These are phyloP conservation scores for Meyerozyma sp. DNA, from an alignment of 1,139 yeast genomes.

Conservation along the genomic window DNA sequence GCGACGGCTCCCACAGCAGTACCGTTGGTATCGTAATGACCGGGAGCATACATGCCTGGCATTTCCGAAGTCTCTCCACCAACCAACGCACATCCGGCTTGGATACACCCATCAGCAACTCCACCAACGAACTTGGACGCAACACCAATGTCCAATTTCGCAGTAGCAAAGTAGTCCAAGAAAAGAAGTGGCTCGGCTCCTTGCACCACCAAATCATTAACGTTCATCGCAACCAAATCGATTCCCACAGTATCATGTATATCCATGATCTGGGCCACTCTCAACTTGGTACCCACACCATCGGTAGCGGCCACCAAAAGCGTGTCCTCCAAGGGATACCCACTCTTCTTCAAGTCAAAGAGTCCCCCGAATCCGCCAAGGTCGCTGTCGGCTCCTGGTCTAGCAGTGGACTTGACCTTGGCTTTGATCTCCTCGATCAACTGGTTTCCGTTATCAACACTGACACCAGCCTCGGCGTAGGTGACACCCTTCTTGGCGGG, in stretches of 20 bases:
- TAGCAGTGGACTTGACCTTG: slow-evolving; percentile 87
- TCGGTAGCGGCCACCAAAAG: slow-evolving; percentile 95
- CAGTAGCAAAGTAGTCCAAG: slow-evolving; percentile 95
- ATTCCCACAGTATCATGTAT: slow-evolving; percentile 96
- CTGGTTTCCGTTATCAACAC: slow-evolving; percentile 90
- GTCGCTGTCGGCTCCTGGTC: slow-evolving; percentile 96
- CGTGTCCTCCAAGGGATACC: slow-evolving; percentile 67
- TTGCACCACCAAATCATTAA: slow-evolving; percentile 93
- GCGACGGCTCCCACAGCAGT: slow-evolving; percentile 99
- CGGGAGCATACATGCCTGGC: slow-evolving; percentile 97
- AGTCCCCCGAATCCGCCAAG: slow-evolving; percentile 99
- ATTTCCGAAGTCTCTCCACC: slow-evolving; percentile 99
- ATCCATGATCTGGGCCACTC: slow-evolving; percentile 85
- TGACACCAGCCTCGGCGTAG: slow-evolving; percentile 93
- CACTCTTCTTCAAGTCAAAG: slow-evolving; percentile 85
- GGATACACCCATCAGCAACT: slow-evolving; percentile 93
- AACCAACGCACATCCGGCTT: slow-evolving; percentile 94
- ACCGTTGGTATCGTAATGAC: slow-evolving; percentile 97
- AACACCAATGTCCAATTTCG: slow-evolving; percentile 75
- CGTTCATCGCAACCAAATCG: slow-evolving; percentile 98
- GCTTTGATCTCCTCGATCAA: slow-evolving; percentile 88
- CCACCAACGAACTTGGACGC: slow-evolving; percentile 91
- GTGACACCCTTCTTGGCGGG: slow-evolving; percentile 46
- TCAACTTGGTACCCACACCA: slow-evolving; percentile 97
- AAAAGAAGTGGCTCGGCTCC: slow-evolving; percentile 98